phyloP scores from a whole-genome alignment of 805 yeast genomes.

The Barnettozyma sp. region DNA sequence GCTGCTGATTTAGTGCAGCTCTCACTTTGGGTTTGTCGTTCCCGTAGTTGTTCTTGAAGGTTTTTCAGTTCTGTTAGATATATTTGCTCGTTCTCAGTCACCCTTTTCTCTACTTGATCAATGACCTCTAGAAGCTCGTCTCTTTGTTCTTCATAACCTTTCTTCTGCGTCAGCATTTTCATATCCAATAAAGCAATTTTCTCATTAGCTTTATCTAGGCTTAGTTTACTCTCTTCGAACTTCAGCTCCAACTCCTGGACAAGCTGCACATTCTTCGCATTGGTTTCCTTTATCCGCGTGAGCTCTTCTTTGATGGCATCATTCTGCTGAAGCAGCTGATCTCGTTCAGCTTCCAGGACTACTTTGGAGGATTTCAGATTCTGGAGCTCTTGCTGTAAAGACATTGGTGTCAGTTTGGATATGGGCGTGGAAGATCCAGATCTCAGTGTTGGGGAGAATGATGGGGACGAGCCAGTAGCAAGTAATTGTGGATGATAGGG shows the following conservation, averaged over 20 bases:
- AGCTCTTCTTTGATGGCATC: conserved; percentile 24
- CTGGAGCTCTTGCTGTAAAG: conserved; percentile 18
- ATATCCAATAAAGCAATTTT: conserved; percentile 29
- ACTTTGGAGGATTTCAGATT: conserved; percentile 15
- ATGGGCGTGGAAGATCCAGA: conserved; percentile 7
- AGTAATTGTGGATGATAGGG: conserved; percentile 1
- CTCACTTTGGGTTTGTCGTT: conserved; percentile 23
- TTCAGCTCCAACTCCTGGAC: conserved; percentile 14
- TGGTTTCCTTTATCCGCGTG: not conserved
- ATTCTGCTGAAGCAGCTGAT: conserved; percentile 39
- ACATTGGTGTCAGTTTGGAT: conserved; percentile 4
- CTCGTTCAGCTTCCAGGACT: conserved; percentile 22
- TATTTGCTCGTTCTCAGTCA: conserved; percentile 46
- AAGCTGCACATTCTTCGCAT: conserved; percentile 11
- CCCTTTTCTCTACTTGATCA: conserved; percentile 47
- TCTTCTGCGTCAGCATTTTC: conserved; percentile 39
- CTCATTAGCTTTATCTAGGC: conserved; percentile 16
- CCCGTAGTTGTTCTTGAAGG: conserved; percentile 23
- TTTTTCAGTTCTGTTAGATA: conserved; percentile 41
- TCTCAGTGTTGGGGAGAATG: too few species aligned
- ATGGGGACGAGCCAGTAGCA: too few species aligned
- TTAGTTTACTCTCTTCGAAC: conserved; percentile 6
- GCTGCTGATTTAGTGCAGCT: not conserved
- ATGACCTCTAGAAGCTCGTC: conserved; percentile 54
- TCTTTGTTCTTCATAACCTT: conserved; percentile 45